Conservation (phyloP, 306 rosid genomes). For the Trifolium subterraneum region DNA sequence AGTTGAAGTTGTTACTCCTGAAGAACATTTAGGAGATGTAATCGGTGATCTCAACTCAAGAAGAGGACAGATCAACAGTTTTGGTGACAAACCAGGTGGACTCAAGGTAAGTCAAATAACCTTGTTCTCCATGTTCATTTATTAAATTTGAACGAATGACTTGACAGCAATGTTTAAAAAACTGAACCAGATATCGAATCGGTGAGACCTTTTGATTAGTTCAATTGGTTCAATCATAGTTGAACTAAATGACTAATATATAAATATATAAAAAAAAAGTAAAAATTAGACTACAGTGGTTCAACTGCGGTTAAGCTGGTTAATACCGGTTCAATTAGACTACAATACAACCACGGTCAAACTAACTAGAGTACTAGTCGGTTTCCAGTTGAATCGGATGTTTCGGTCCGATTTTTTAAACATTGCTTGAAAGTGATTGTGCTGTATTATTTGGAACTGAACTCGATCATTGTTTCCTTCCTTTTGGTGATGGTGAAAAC, state of each 20-base stretch:
- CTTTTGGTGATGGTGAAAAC: slow-evolving; percentile 44
- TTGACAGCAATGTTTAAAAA: not conserved
- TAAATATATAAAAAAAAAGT: too few species aligned
- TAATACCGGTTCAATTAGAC: too few species aligned
- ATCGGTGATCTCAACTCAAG: slow-evolving; percentile 98
- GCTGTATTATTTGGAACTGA: not conserved
- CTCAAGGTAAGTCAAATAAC: slow-evolving; percentile 70
- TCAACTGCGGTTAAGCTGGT: too few species aligned
- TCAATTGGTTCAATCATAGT: too few species aligned
- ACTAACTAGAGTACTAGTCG: too few species aligned
- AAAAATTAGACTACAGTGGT: too few species aligned
- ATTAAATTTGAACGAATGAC: slow-evolving; percentile 20
- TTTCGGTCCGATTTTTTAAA: too few species aligned
- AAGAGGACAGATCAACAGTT: slow-evolving; percentile 96
- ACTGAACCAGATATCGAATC: too few species aligned
- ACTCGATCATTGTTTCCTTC: not conserved
- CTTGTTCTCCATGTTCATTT: slow-evolving; percentile 24
- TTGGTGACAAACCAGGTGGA: slow-evolving; percentile 95
- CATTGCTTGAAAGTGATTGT: slow-evolving; percentile 4
- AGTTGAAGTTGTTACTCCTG: slow-evolving; percentile 96
- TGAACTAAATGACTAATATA: too few species aligned
- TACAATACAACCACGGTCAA: too few species aligned
- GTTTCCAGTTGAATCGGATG: too few species aligned
- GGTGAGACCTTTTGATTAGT: too few species aligned
- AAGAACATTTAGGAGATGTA: slow-evolving; percentile 96